These are phyloP conservation scores for Fusarium hainanense DNA, from an alignment of 2,329 filamentous ascomycete genomes.

Conservation along the genomic window DNA sequence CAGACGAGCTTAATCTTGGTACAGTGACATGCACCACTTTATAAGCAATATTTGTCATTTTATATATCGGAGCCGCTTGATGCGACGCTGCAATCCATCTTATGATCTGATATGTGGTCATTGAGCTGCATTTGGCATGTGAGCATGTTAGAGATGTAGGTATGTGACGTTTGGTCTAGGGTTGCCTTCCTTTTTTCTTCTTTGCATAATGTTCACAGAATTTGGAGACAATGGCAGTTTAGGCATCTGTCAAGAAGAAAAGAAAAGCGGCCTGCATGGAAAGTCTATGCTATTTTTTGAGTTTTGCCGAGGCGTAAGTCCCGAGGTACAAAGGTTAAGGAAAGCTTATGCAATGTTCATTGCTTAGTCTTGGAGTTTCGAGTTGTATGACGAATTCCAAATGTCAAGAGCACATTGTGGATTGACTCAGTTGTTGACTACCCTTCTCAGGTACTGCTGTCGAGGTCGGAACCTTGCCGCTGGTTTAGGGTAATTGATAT, in stretches of 20 bases:
- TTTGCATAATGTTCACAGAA: neutral
- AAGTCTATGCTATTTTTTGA: neutral
- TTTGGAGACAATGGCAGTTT: neutral
- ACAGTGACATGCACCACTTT: neutral
- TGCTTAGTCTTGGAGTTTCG: neutral
- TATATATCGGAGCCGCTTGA: neutral
- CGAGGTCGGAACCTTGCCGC: neutral
- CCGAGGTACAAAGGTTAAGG: no score
- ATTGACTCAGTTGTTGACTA: neutral
- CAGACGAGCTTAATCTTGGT: neutral
- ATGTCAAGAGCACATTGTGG: neutral
- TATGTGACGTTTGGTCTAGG: neutral
- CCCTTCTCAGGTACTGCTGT: fast-evolving
- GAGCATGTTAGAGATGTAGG: neutral
- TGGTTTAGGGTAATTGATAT: neutral
- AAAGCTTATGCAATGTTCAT: no score
- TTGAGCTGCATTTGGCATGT: neutral
- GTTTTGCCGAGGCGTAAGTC: no score
- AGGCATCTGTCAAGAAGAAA: neutral
- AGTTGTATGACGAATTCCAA: fast-evolving
- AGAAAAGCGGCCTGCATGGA: neutral
- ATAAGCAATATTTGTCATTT: neutral
- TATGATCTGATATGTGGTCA: neutral
- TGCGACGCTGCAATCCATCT: neutral
- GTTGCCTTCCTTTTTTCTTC: neutral